Conservation (phyloP, 2,329 filamentous ascomycete species). For the Monosporascus sp. region DNA sequence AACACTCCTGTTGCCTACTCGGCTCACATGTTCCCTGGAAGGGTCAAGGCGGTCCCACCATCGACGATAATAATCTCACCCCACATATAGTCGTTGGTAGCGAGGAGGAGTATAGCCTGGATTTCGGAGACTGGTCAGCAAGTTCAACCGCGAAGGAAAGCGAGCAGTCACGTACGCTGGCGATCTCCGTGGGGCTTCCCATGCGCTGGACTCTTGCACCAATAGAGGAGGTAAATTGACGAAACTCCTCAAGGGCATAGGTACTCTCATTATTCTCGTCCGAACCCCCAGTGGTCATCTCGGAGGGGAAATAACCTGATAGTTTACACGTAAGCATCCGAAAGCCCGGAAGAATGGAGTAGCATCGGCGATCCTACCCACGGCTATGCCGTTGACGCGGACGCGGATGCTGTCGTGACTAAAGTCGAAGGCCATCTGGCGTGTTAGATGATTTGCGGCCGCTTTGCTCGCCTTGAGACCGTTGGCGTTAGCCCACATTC, state of each 20-base stretch:
- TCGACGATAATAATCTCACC: constrained; percentile 20
- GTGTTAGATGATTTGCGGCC: constrained; percentile 2
- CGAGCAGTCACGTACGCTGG: constrained; percentile 16
- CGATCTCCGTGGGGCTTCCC: constrained; percentile 19
- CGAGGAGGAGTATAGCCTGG: constrained; percentile 7
- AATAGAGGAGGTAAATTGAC: constrained; percentile 8
- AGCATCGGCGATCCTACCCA: constrained; percentile 11
- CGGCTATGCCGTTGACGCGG: constrained; percentile 22
- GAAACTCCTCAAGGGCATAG: constrained; percentile 10
- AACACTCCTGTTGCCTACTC: no score
- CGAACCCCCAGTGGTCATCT: constrained; percentile 19
- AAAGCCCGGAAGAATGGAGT: background rate
- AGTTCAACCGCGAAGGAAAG: background rate
- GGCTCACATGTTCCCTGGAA: constrained; percentile 16
- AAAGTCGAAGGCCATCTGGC: constrained; percentile 8
- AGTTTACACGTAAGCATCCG: no score
- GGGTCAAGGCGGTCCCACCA: constrained; percentile 16
- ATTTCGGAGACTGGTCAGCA: no score
- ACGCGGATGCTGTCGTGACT: constrained; percentile 22
- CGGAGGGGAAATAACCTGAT: constrained; percentile 24
- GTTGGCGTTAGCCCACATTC: background rate
- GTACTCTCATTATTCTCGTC: constrained; percentile 18
- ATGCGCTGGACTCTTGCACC: constrained; percentile 18
- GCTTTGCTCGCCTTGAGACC: constrained; percentile 6
- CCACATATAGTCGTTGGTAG: constrained; percentile 23